phyloP scores from a whole-genome alignment of 345 rosid species.

The Pseudoturritis turrita region DNA sequence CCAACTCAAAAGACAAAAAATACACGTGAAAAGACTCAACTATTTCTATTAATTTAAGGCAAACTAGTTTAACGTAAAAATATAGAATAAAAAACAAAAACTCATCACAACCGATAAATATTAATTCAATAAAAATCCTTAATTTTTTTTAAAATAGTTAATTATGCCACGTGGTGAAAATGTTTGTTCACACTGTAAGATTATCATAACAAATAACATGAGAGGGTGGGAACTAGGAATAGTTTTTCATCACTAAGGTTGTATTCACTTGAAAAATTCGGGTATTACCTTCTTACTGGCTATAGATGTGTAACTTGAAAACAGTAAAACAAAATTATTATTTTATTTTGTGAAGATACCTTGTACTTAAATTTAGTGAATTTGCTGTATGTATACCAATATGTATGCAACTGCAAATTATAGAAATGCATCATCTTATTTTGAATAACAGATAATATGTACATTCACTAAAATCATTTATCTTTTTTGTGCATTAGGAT shows the following conservation, averaged over 20 bases:
- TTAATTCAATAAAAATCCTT: not conserved
- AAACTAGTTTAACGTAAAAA: no score
- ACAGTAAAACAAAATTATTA: not conserved
- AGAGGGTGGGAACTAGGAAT: no score
- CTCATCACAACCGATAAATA: no score
- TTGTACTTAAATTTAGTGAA: not conserved
- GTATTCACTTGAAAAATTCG: not conserved
- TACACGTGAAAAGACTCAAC: no score
- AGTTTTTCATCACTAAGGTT: not conserved
- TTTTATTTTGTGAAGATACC: not conserved
- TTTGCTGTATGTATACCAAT: no score
- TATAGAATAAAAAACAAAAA: no score
- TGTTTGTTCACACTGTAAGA: not conserved
- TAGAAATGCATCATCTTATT: no score
- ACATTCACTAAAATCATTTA: not conserved
- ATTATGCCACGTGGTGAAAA: not conserved
- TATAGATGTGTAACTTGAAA: not conserved
- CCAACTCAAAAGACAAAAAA: no score
- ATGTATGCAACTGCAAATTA: no score
- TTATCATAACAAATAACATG: not conserved
- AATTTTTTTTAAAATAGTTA: not conserved
- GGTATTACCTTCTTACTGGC: not conserved
- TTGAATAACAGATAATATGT: slow-evolving; percentile 12
- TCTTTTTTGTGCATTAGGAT: not conserved
- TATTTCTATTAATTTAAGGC: no score